Conservation (phyloP, 2,329 filamentous ascomycete species). For the Paradendryphiella salina region DNA sequence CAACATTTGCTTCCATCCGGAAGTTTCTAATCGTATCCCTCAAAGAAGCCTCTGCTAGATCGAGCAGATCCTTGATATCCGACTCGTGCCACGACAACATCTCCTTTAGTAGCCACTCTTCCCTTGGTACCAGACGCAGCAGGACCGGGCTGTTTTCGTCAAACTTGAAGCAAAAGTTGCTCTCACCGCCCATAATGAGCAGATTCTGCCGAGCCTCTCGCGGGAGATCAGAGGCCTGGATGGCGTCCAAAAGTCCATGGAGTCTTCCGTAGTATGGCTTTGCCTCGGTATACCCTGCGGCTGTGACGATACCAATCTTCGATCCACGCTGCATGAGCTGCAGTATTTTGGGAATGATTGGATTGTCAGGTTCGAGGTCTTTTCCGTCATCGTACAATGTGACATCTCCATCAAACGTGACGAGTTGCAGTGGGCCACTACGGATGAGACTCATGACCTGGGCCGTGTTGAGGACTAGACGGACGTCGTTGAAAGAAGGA, state of each 20-base stretch:
- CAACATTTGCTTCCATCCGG: conserved; percentile 74
- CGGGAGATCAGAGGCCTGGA: conserved; percentile 67
- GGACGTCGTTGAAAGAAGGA: conserved; percentile 95
- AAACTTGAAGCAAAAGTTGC: conserved; percentile 91
- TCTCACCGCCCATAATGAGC: conserved; percentile 92
- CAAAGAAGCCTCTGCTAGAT: conserved; percentile 84
- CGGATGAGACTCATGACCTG: conserved; percentile 89
- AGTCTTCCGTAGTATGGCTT: conserved; percentile 84
- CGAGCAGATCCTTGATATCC: conserved; percentile 78
- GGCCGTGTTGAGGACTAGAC: conserved; percentile 89
- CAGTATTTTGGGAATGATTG: conserved; percentile 70
- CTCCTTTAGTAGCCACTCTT: conserved; percentile 74
- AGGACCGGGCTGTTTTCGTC: conserved; percentile 65
- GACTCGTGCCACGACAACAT: conserved; percentile 76
- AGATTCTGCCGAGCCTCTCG: conserved; percentile 73
- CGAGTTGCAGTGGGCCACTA: conserved; percentile 72
- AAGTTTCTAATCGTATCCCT: conserved; percentile 79
- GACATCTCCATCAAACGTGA: conserved; percentile 97
- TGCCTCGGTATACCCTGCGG: conserved; percentile 89
- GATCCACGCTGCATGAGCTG: conserved; percentile 76
- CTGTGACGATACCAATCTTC: conserved; percentile 92
- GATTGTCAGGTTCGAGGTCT: conserved; percentile 73
- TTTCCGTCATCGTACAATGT: conserved; percentile 86
- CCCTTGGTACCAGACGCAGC: conserved; percentile 66
- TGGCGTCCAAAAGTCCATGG: conserved; percentile 80